These are phyloP conservation scores for Globisporangium middletonii DNA, from an alignment of 352 stramenopile genomes.

Conservation along the genomic window DNA sequence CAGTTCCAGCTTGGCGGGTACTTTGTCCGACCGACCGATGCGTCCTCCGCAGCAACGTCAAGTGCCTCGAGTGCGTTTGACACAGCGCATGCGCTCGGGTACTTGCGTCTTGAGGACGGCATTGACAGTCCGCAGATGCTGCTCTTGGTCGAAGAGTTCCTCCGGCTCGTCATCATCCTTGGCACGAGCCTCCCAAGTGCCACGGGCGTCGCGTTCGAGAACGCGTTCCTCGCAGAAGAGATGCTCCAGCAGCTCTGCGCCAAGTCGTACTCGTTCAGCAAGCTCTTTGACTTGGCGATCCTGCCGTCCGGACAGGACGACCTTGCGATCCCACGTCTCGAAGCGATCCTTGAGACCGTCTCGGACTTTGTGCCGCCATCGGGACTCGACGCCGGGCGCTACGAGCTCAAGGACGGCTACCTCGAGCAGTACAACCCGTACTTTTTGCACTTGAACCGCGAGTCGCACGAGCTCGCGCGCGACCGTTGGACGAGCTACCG, in stretches of 20 bases:
- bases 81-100: slow-evolving; percentile 24
- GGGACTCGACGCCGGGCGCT: slow-evolving; percentile 71
- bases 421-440: slow-evolving; percentile 85
- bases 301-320: slow-evolving; percentile 81
- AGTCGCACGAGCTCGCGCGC: slow-evolving; percentile 73
- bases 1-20: slow-evolving; percentile 70
- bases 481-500: slow-evolving; percentile 79
- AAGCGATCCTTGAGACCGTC: slow-evolving; percentile 57
- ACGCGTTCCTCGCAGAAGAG: slow-evolving; percentile 74
- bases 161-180: slow-evolving; percentile 72
- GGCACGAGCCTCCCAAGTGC: slow-evolving; percentile 67
- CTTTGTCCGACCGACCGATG: slow-evolving; percentile 27
- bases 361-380: slow-evolving; percentile 67
- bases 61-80: slow-evolving; percentile 7
- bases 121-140: slow-evolving; percentile 68
- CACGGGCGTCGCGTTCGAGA: slow-evolving; percentile 52
- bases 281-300: slow-evolving; percentile 74
- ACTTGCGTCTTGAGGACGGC: slow-evolving; percentile 43
- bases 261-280: slow-evolving; percentile 77
- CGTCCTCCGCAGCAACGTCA: too few species aligned
- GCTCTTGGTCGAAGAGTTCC: slow-evolving; percentile 80
- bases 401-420: slow-evolving; percentile 67
- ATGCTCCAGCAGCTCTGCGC: slow-evolving; percentile 83
- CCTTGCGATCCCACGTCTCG: slow-evolving; percentile 56
- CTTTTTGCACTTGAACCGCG: slow-evolving; percentile 79